Conservation (phyloP, 805 yeast genomes). For the Cyberlindnera galapagoensis region DNA sequence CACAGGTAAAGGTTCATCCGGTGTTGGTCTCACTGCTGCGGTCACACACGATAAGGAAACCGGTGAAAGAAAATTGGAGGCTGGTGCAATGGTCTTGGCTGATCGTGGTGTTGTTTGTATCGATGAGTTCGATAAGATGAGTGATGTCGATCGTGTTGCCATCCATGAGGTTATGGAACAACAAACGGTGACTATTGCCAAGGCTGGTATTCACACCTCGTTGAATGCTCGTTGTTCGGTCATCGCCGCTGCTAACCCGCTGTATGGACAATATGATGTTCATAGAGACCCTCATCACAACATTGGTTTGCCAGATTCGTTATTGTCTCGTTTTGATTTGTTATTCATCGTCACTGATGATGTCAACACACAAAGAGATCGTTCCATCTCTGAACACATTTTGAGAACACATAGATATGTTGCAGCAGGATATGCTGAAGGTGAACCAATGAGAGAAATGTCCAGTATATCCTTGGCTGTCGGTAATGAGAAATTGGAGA, state of each 20-base stretch:
- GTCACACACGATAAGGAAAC: constrained; percentile 95
- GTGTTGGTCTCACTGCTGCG: constrained; percentile 99
- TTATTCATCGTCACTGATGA: constrained; percentile 95
- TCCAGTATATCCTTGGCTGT: constrained; percentile 69
- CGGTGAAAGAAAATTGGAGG: constrained; percentile 93
- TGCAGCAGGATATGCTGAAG: constrained; percentile 84
- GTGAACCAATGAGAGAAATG: constrained; percentile 86
- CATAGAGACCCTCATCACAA: constrained; percentile 95
- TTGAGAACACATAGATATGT: constrained; percentile 86
- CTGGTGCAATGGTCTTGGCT: constrained; percentile 99
- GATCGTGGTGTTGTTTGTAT: constrained; percentile 97
- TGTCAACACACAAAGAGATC: constrained; percentile 75
- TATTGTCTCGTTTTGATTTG: constrained; percentile 93
- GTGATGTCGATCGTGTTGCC: constrained; percentile 93
- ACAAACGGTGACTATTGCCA: constrained; percentile 96
- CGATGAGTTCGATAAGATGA: constrained; percentile 98
- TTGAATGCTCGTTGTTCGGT: constrained; percentile 95
- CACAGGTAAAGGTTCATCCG: constrained; percentile 99
- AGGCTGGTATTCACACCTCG: constrained; percentile 96
- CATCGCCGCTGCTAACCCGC: constrained; percentile 96
- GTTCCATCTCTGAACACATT: constrained; percentile 90
- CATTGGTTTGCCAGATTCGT: constrained; percentile 94
- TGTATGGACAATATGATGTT: constrained; percentile 92
- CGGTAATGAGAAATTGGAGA: constrained; percentile 53
- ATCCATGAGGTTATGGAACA: constrained; percentile 99